Evolutionary conservation across 176 grass and related monocot genomes (phyloP).

Genomic region (Lolium perenne): DNA sequence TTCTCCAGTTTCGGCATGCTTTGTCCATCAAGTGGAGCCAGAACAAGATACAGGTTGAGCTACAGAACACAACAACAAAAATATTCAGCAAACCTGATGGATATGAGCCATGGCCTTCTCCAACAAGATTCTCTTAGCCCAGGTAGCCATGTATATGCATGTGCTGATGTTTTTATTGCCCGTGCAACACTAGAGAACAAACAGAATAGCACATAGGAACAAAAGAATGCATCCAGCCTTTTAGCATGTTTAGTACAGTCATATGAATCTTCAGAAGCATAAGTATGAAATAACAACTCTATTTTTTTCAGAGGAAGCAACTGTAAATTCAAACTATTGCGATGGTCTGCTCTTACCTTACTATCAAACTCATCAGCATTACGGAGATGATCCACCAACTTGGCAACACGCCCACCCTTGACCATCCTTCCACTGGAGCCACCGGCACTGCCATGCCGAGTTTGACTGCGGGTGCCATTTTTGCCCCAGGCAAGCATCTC

Average conservation of each 20-base stretch:
- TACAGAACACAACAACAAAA: constrained; percentile 42
- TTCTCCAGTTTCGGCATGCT: constrained; percentile 60
- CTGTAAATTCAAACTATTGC: constrained; percentile 15
- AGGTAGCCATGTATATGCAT: constrained; percentile 21
- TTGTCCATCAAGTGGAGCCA: constrained; percentile 66
- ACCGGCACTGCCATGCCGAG: constrained; percentile 64
- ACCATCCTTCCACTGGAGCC: constrained; percentile 62
- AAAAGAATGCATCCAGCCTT: background rate
- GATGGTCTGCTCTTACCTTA: constrained; percentile 51
- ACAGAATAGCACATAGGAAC: background rate
- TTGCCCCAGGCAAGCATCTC: constrained; percentile 95
- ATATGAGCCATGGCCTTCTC: constrained; percentile 1
- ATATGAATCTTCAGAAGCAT: constrained; percentile 17
- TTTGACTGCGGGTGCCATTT: constrained; percentile 81
- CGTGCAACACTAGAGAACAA: background rate
- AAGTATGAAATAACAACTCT: background rate
- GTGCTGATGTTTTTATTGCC: constrained; percentile 17
- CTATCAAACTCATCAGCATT: constrained; percentile 67
- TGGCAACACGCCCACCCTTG: constrained; percentile 67
- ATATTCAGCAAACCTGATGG: constrained; percentile 27
- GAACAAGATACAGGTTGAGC: constrained; percentile 62
- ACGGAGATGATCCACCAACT: constrained; percentile 66
- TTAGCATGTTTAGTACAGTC: background rate
- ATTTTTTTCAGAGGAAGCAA: background rate
- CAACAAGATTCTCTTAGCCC: background rate